phyloP scores from a whole-genome alignment of 1,284 basidiomycete genomes.

The Peniophora sp. region DNA sequence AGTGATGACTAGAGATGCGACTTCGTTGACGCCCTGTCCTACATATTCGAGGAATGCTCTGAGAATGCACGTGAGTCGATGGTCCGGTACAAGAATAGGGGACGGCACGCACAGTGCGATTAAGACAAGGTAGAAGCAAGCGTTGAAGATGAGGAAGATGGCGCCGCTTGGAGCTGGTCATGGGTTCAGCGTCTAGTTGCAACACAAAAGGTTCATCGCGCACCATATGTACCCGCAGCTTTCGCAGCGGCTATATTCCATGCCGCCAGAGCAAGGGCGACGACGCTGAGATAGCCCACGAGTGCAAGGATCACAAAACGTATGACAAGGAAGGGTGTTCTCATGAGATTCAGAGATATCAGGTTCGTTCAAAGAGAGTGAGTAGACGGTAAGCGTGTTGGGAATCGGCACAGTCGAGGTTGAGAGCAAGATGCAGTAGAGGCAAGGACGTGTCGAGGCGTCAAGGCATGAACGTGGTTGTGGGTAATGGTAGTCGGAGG shows the following conservation, averaged over 20 bases:
- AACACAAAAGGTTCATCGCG: slow-evolving; percentile 6
- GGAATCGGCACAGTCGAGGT: too few species aligned
- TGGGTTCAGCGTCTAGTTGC: background rate
- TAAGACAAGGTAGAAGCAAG: slow-evolving; percentile 35
- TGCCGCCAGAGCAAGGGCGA: slow-evolving; percentile 45
- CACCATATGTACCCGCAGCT: slow-evolving; percentile 29
- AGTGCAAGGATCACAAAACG: slow-evolving; percentile 52
- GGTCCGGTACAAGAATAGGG: background rate
- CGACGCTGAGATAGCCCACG: slow-evolving; percentile 40
- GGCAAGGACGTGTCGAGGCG: too few species aligned
- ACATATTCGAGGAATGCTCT: slow-evolving; percentile 34
- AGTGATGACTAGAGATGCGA: slow-evolving; percentile 33
- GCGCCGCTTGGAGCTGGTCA: slow-evolving; percentile 37
- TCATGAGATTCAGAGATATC: slow-evolving; percentile 16
- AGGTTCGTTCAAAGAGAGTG: background rate
- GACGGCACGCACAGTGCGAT: slow-evolving; percentile 38
- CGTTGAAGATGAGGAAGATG: slow-evolving; percentile 44
- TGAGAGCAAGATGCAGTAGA: too few species aligned
- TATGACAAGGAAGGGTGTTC: slow-evolving; percentile 39
- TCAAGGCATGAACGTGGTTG: too few species aligned
- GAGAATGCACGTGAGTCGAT: background rate
- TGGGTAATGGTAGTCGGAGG: too few species aligned
- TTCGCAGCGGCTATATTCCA: slow-evolving; percentile 44
- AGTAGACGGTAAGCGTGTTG: too few species aligned
- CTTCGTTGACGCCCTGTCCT: slow-evolving; percentile 18